These are phyloP conservation scores for Nicotiana noctiflora DNA, from an alignment of 257 asterid species.

Conservation along the genomic window DNA sequence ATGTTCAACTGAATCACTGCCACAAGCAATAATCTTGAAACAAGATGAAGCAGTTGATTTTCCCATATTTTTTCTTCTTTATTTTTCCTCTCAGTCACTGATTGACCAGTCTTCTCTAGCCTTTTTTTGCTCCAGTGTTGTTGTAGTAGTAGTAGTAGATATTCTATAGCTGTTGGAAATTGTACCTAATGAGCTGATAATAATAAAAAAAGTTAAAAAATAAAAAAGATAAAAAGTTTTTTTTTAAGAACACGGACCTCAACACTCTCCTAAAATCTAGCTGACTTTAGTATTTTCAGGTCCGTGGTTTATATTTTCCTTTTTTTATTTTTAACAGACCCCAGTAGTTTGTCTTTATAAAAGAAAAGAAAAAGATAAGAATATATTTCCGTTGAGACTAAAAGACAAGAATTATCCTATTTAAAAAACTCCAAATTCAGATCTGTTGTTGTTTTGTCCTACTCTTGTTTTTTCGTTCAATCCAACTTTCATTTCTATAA, in stretches of 20 bases:
- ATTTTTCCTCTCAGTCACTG: not conserved
- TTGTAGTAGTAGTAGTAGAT: not conserved
- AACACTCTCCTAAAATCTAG: conserved; percentile 40
- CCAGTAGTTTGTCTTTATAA: not conserved
- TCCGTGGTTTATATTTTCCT: conserved; percentile 24
- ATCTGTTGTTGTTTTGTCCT: not conserved
- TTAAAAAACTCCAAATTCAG: not conserved
- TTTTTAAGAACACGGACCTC: conserved; percentile 41
- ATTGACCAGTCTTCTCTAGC: not conserved
- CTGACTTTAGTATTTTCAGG: conserved; percentile 34
- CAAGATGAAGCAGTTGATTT: conserved; percentile 63
- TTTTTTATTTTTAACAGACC: not conserved
- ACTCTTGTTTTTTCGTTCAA: not conserved
- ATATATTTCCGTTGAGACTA: not conserved
- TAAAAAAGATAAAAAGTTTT: not conserved
- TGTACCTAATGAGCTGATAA: conserved; percentile 24
- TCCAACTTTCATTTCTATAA: not conserved
- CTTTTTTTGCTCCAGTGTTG: conserved; percentile 7
- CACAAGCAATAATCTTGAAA: conserved; percentile 77
- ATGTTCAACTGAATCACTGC: conserved; percentile 49
- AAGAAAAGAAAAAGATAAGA: not conserved
- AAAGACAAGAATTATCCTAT: not conserved
- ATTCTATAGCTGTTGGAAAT: conserved; percentile 29
- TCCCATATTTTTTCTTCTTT: conserved; percentile 35
- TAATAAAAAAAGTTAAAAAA: not conserved